Evolutionary conservation across 1,139 yeast species (phyloP).

Genomic region (Suhomyces bribrorum): DNA sequence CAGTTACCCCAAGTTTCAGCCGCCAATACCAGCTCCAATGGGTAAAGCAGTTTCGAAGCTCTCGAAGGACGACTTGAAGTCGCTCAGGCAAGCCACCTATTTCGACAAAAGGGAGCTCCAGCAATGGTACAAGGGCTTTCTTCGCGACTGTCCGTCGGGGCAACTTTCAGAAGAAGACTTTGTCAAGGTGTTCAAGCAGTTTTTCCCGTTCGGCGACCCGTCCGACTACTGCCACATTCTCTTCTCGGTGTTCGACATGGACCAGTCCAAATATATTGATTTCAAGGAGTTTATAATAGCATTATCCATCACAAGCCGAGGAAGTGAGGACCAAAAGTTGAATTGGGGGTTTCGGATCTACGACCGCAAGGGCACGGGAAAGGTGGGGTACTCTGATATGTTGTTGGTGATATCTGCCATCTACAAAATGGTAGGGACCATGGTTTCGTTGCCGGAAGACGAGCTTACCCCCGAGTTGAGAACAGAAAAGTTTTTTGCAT

Average conservation of each 20-base stretch:
- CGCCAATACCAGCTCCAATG: slow-evolving; percentile 47
- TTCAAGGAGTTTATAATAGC: slow-evolving; percentile 93
- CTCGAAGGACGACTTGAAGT: slow-evolving; percentile 85
- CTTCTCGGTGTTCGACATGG: slow-evolving; percentile 86
- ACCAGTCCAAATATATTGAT: slow-evolving; percentile 78
- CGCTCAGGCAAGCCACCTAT: slow-evolving; percentile 82
- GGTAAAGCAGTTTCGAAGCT: slow-evolving; percentile 94
- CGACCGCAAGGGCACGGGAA: slow-evolving; percentile 79
- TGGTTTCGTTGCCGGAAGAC: slow-evolving; percentile 90
- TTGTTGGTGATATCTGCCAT: slow-evolving; percentile 77
- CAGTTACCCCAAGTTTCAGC: neutral
- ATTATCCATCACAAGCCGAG: slow-evolving; percentile 84
- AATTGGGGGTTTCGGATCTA: slow-evolving; percentile 86
- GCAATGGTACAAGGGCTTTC: slow-evolving; percentile 97
- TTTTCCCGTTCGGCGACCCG: slow-evolving; percentile 98
- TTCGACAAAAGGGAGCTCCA: slow-evolving; percentile 93
- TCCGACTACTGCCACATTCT: slow-evolving; percentile 86
- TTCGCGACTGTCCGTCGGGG: slow-evolving; percentile 92
- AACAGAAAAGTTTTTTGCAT: slow-evolving; percentile 74
- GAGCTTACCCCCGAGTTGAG: slow-evolving; percentile 90
- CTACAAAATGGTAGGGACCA: slow-evolving; percentile 93
- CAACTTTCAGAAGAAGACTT: slow-evolving; percentile 86
- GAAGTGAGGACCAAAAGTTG: slow-evolving; percentile 81
- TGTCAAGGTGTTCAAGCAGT: slow-evolving; percentile 88
- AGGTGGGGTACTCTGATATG: slow-evolving; percentile 74